phyloP scores from a whole-genome alignment of 2,329 filamentous ascomycete genomes.

The Epicoccum nigrum region DNA sequence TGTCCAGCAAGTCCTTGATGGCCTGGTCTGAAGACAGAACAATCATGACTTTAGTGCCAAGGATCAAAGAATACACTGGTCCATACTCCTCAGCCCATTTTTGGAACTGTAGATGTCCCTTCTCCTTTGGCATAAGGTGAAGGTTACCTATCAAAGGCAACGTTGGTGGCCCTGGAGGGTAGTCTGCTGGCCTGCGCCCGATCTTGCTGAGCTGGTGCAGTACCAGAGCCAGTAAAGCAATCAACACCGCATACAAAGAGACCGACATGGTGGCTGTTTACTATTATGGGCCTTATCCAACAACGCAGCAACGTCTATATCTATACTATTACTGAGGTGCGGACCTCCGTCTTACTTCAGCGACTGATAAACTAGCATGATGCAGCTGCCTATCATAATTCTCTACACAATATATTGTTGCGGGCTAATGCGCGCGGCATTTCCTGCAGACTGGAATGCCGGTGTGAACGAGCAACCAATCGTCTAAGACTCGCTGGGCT shows the following conservation, averaged over 20 bases:
- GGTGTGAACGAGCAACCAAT: too few species aligned
- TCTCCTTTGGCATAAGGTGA: constrained; percentile 54
- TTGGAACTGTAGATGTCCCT: constrained; percentile 55
- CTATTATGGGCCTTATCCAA: too few species aligned
- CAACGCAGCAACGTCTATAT: not conserved
- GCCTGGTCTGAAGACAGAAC: constrained; percentile 55
- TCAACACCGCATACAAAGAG: not conserved
- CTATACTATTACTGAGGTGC: not conserved
- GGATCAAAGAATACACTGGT: constrained; percentile 58
- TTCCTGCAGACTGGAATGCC: too few species aligned
- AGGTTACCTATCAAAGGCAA: constrained; percentile 60
- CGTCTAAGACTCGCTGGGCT: too few species aligned
- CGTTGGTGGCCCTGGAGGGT: constrained; percentile 59
- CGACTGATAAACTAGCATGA: too few species aligned
- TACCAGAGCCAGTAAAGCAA: not conserved
- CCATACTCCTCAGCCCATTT: constrained; percentile 61
- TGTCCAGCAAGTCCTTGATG: constrained; percentile 61
- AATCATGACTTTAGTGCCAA: constrained; percentile 57
- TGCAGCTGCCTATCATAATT: too few species aligned
- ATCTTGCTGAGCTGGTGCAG: not conserved
- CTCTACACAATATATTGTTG: too few species aligned
- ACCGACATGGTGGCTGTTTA: constrained; percentile 9
- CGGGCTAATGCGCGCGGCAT: too few species aligned
- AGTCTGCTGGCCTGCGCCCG: constrained; percentile 39
- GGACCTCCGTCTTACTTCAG: too few species aligned